These are phyloP conservation scores for Powellomyces hirtus DNA, from an alignment of 192 early-diverging fungal genomes.

Conservation along the genomic window DNA sequence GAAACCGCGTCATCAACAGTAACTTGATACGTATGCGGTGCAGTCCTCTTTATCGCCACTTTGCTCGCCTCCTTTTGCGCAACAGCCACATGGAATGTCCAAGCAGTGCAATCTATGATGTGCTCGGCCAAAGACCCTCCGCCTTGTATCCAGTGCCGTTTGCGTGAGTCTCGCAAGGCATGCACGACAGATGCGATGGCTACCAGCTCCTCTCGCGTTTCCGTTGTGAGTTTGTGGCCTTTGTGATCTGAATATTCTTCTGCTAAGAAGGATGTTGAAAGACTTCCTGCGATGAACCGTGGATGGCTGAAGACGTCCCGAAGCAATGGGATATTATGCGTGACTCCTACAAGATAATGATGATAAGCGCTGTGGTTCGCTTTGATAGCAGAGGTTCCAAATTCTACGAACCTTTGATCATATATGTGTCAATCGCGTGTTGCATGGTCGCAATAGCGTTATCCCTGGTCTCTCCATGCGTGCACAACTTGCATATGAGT, in stretches of 20 bases:
- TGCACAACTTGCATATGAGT: conserved; percentile 91
- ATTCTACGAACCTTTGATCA: not conserved
- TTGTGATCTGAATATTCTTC: conserved; percentile 88
- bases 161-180: conserved; percentile 63
- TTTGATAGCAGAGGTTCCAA: not conserved
- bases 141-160: conserved; percentile 54
- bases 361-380: not conserved
- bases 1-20: conserved; percentile 18
- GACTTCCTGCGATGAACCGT: conserved; percentile 70
- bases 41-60: conserved; percentile 1
- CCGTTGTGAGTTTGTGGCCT: conserved; percentile 60
- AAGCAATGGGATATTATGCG: conserved; percentile 91
- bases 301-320: conserved; percentile 77
- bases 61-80: conserved; percentile 6
- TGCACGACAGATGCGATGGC: conserved; percentile 64
- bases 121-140: conserved; percentile 25
- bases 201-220: conserved; percentile 59
- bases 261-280: conserved; percentile 82
- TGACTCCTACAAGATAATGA: conserved; percentile 53
- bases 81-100: conserved; percentile 29
- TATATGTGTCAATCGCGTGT: conserved; percentile 74
- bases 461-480: conserved; percentile 74
- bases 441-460: conserved; percentile 77
- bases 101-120: not conserved
- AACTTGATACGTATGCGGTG: not conserved